Evolutionary conservation across 2,329 filamentous ascomycete species (phyloP), one percentile per base, ranked within the genome.

Genomic region (Onygena corvina): DNA sequence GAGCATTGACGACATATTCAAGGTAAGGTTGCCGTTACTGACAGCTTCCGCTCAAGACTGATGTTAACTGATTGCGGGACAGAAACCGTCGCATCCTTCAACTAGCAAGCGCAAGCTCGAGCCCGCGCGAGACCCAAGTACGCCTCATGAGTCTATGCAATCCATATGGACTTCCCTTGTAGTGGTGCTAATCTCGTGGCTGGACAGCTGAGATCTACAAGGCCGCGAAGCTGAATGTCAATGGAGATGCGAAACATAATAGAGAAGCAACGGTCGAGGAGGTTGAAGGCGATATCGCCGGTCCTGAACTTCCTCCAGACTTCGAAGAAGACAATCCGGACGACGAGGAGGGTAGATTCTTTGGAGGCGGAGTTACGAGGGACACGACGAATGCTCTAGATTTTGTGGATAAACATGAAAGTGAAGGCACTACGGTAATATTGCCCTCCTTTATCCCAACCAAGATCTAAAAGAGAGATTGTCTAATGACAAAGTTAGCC

Each of bases 311-410:
- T 30, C 75, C 78, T 11, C 72, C 72, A 4, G 77, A 78, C 54
- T 71, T 76, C 21, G 74, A 73, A 48, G 77, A 77, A 44, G 75
- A 79, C 44, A 71, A 76, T 67, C 71, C 64, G 6, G 85, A 90
- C 57, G 89, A 94, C 58, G 87, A 94, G 48, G 92, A 94, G 55
- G 92, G 90, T 1, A 82, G 92, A 8, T 98, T 98, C 71, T 98
- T 95, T 59, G 92, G 90, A 36, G 86, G 88, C 48, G 92, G 92
- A 29, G 83, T 98, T 58, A 86, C 83, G 21, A 76, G 81, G 51
- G 76, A 86, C 56, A 87, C 93, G 56, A 82, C 81, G 2, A 79
- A 88, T 58, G 86, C 92, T 16, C 76, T 98, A 60, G 85, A 96
- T 66, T 96, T 84, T 61, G 79, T 98, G 54, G 87, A 95, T 54